These are phyloP conservation scores for Tinospora cordifolia DNA, from an alignment of 164 flowering plant species.

Conservation along the genomic window DNA sequence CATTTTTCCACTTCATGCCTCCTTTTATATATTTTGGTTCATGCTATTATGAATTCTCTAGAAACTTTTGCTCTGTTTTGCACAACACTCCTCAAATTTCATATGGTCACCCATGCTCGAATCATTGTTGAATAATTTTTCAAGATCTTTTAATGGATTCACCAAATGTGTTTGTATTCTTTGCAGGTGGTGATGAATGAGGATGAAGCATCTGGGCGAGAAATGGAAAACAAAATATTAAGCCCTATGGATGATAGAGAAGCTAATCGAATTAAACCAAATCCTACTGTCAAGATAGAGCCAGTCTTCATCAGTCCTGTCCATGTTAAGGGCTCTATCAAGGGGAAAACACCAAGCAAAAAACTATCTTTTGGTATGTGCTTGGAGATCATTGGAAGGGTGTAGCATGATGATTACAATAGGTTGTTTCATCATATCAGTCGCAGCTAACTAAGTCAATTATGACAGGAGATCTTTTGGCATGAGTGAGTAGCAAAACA, in stretches of 20 bases:
- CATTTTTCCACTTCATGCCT: not conserved
- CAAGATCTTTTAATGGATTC: not conserved
- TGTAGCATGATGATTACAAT: conserved; percentile 60
- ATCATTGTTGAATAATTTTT: not conserved
- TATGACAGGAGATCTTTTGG: conserved; percentile 19
- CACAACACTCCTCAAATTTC: not conserved
- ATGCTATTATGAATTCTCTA: not conserved
- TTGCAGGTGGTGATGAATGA: conserved; percentile 69
- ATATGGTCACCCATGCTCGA: not conserved
- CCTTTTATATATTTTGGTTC: not conserved
- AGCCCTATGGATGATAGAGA: conserved; percentile 67
- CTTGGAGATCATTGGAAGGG: conserved; percentile 92
- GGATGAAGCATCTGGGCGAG: conserved; percentile 55
- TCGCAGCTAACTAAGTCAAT: conserved; percentile 9
- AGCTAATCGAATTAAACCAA: conserved; percentile 70
- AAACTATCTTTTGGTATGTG: conserved; percentile 44
- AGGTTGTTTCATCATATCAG: conserved; percentile 15
- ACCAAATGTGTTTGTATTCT: not conserved
- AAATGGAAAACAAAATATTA: conserved; percentile 40
- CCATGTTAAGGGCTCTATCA: conserved; percentile 31
- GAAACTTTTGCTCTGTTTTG: not conserved
- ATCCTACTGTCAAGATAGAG: conserved; percentile 56
- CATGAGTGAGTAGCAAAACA: conserved; percentile 16
- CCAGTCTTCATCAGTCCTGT: conserved; percentile 67
- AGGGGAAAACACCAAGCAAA: conserved; percentile 29